Conservation (phyloP, 768 basidiomycete genomes). For the Leccinellum albellum region DNA sequence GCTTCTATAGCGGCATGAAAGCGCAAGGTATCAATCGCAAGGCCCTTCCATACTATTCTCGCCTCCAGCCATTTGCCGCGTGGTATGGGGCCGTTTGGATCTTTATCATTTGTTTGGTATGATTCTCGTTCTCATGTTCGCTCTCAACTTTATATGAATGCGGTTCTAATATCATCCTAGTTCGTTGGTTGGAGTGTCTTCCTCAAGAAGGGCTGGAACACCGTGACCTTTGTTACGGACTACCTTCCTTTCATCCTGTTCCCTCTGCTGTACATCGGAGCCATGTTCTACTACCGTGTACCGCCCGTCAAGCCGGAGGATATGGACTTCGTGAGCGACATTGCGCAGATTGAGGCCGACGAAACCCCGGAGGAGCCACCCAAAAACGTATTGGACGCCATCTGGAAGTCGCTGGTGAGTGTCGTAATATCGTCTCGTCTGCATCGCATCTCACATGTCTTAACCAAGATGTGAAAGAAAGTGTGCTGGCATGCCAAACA, state of each 20-base stretch:
- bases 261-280: constrained; percentile 69
- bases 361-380: constrained; percentile 71
- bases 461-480: constrained; percentile 19
- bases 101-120: constrained; percentile 58
- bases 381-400: constrained; percentile 58
- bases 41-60: constrained; percentile 65
- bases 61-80: constrained; percentile 72
- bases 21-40: constrained; percentile 72
- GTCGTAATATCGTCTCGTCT: neutral
- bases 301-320: constrained; percentile 42
- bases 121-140: constrained; percentile 25
- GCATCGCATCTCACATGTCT: neutral
- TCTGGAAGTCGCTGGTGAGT: constrained; percentile 81
- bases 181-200: constrained; percentile 52
- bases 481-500: neutral
- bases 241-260: constrained; percentile 72
- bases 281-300: constrained; percentile 42
- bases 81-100: constrained; percentile 41
- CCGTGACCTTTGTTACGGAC: constrained; percentile 72
- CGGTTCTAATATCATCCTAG: constrained; percentile 35
- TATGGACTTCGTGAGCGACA: constrained; percentile 81
- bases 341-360: constrained; percentile 68
- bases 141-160: neutral
- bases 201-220: constrained; percentile 49
- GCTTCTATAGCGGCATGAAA: constrained; percentile 79